Conservation (phyloP, 345 rosid species). For the Lepidium africanum region DNA sequence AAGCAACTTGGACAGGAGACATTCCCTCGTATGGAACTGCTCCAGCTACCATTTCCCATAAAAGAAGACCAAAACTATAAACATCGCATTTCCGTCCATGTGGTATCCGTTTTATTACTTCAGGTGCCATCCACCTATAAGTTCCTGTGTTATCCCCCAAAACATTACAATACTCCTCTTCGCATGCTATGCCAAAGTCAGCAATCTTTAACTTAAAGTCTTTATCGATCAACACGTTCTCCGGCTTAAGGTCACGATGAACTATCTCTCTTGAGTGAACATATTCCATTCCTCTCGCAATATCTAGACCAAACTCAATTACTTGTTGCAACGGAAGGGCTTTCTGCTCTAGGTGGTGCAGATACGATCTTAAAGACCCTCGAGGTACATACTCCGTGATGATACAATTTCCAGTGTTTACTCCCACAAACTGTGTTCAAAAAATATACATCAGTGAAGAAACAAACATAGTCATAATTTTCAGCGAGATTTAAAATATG, state of each 20-base stretch:
- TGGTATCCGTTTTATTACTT: constrained; percentile 56
- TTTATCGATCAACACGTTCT: constrained; percentile 57
- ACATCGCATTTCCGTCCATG: constrained; percentile 65
- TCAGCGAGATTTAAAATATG: not conserved
- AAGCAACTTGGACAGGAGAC: constrained; percentile 83
- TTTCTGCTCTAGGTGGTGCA: constrained; percentile 61
- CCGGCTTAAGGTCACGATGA: constrained; percentile 89
- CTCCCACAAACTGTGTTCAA: constrained; percentile 46
- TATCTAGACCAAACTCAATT: constrained; percentile 49
- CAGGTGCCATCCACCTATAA: constrained; percentile 96
- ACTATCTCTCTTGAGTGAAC: constrained; percentile 70
- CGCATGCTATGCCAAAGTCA: constrained; percentile 89
- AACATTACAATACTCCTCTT: constrained; percentile 52
- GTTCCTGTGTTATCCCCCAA: constrained; percentile 72
- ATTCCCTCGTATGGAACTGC: constrained; percentile 64
- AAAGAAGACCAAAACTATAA: constrained; percentile 71
- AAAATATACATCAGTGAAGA: not conserved
- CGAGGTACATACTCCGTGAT: constrained; percentile 49
- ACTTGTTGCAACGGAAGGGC: constrained; percentile 48
- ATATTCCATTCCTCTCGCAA: constrained; percentile 83
- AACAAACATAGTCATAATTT: not conserved
- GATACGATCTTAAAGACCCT: constrained; percentile 67
- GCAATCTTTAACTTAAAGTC: constrained; percentile 65
- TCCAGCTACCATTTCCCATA: constrained; percentile 91
- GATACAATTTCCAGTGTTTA: constrained; percentile 46